phyloP scores from a whole-genome alignment of 495 filamentous ascomycete genomes.

The Podospora didyma region DNA sequence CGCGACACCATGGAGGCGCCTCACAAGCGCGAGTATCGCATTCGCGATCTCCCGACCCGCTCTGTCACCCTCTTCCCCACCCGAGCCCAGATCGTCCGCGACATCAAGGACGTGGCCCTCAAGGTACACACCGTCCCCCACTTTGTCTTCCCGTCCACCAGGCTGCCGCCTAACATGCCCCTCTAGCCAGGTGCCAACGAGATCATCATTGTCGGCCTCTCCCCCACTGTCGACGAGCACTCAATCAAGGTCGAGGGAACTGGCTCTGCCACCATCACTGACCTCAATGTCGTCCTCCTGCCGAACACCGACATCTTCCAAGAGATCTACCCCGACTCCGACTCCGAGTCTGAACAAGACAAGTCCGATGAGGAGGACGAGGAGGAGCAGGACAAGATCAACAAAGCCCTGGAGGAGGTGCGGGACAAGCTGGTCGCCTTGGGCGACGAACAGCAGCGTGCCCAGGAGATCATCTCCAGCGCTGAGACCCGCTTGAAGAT shows the following conservation, averaged over 20 bases:
- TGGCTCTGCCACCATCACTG: conserved; percentile 59
- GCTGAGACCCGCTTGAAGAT: conserved; percentile 38
- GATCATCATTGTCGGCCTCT: conserved; percentile 61
- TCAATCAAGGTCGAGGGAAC: conserved; percentile 70
- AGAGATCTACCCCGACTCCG: conserved; percentile 51
- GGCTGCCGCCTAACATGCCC: background rate
- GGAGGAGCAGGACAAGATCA: conserved; percentile 22
- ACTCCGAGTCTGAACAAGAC: conserved; percentile 32
- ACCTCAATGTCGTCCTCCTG: conserved; percentile 60
- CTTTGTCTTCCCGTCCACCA: background rate
- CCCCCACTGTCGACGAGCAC: conserved; percentile 59
- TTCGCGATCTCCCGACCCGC: conserved; percentile 54
- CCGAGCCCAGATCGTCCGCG: conserved; percentile 57
- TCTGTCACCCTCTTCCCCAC: conserved; percentile 60
- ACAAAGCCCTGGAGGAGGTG: conserved; percentile 21
- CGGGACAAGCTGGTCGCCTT: conserved; percentile 23
- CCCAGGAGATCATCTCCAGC: conserved; percentile 31
- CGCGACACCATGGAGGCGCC: conserved; percentile 30
- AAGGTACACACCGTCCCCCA: conserved; percentile 36
- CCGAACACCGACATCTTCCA: conserved; percentile 56
- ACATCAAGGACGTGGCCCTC: conserved; percentile 56
- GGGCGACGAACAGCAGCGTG: conserved; percentile 22
- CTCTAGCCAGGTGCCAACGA: conserved; percentile 56
- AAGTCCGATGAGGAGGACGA: conserved; percentile 35
- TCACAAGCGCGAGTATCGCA: conserved; percentile 43